Evolutionary conservation across 2,329 filamentous ascomycete genomes (phyloP), one percentile per base, ranked within the genome.

Genomic region (Aspergillus phoenicis): DNA sequence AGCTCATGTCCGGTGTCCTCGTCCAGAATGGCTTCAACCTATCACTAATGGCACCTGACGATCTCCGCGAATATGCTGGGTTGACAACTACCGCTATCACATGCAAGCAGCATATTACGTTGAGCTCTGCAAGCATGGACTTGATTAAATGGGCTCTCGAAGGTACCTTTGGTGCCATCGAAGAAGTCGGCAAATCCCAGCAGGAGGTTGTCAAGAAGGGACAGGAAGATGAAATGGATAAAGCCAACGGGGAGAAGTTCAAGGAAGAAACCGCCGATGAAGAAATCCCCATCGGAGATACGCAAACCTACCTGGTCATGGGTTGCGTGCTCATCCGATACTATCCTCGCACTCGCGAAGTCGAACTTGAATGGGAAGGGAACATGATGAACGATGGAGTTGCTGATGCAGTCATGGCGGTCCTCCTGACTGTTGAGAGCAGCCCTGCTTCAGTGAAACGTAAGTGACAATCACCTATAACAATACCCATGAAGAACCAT

Each of bases 21-120:
- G 93, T 99, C 7, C 94, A 98, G 69, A 98, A 96, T 74, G 95
- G 97, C 75, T 98, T 99, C 77, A 97, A 98, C 76, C 87, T 99
- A 73, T 96, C 91, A 0, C 83, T 99, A 36, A 98, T 99, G 94
- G 93, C 93, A 0, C 93, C 95, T 0, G 95, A 98, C 69, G 95
- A 99, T 73, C 83, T 99, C 36, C 89, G 93, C 62, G 95, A 99
- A 77, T 99, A 97, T 74, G 95, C 95, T 0, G 95, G 95, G n/a
- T 81, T 99, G 30, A 97, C 93, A 2, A 98, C 95, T 0, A 98
- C 95, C 0, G 96, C 91, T 1, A 94, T 99, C 60, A 87, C 89
- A 15, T 99, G 95, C 82, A 93, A 92, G 69, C 94, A 99, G 76
- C 90, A 92, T 62, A 85, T 99, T 62, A 94, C 87, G 0, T 85